Conservation (phyloP, 768 basidiomycete genomes). For the Collybiopsis luxurians region DNA sequence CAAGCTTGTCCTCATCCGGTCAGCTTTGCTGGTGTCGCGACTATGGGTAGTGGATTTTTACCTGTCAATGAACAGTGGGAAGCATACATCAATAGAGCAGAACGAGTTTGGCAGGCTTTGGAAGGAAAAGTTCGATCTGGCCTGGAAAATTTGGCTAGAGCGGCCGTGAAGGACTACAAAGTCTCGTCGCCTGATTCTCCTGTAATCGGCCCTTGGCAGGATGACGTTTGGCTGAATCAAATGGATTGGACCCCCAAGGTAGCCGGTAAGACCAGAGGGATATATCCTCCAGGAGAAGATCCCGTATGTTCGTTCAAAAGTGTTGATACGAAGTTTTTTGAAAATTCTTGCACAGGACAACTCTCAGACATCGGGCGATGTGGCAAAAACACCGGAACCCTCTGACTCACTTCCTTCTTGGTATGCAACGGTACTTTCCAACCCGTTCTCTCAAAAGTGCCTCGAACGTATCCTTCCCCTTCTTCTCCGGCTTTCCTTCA, state of each 20-base stretch:
- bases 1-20: conserved; percentile 87
- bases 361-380: background rate
- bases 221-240: conserved; percentile 84
- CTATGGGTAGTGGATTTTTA: conserved; percentile 91
- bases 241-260: conserved; percentile 94
- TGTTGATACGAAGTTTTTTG: too few relatives aligned
- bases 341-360: background rate
- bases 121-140: conserved; percentile 58
- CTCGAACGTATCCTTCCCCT: conserved; percentile 62
- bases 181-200: conserved; percentile 12
- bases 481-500: conserved; percentile 60
- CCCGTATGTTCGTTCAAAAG: conserved; percentile 10
- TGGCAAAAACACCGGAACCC: background rate
- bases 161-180: conserved; percentile 43
- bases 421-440: conserved; percentile 49
- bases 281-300: conserved; percentile 30
- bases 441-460: conserved; percentile 38
- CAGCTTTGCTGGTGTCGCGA: conserved; percentile 85
- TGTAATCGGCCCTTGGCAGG: conserved; percentile 51
- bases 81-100: conserved; percentile 74
- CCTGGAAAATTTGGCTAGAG: conserved; percentile 67
- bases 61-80: conserved; percentile 92
- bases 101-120: conserved; percentile 69
- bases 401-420: conserved; percentile 42
- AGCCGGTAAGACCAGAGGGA: conserved; percentile 65